phyloP scores from a whole-genome alignment of 768 basidiomycete genomes.

The Psilocybe azurescens region DNA sequence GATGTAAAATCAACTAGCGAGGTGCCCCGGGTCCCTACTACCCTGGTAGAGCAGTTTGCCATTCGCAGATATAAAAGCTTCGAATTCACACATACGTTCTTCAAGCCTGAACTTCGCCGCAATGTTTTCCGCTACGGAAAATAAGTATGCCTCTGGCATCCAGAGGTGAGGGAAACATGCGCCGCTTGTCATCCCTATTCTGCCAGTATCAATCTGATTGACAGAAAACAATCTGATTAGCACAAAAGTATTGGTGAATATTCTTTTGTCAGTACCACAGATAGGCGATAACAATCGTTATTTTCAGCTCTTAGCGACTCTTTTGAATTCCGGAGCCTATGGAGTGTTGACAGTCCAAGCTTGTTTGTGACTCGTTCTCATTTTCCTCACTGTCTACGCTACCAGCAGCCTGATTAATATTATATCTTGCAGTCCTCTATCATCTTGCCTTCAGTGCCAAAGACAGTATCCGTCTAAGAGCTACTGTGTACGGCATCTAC shows the following conservation, averaged over 20 bases:
- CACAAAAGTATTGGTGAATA: background rate
- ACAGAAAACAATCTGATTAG: background rate
- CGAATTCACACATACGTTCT: too few relatives aligned
- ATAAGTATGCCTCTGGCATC: too few relatives aligned
- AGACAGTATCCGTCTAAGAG: background rate
- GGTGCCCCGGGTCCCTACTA: too few relatives aligned
- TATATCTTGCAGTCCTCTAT: slow-evolving; percentile 3
- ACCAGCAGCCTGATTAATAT: too few relatives aligned
- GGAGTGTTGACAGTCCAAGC: background rate
- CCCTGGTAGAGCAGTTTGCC: too few relatives aligned
- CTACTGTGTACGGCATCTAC: slow-evolving; percentile 4
- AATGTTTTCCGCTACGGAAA: too few relatives aligned
- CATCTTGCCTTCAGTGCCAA: slow-evolving; percentile 7
- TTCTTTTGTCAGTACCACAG: background rate
- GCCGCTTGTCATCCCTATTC: too few relatives aligned
- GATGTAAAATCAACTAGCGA: too few relatives aligned
- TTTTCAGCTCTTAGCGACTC: background rate
- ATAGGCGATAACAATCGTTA: background rate
- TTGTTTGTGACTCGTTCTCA: background rate
- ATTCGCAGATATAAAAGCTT: too few relatives aligned
- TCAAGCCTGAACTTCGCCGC: too few relatives aligned
- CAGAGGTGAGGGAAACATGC: too few relatives aligned
- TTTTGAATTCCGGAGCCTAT: background rate
- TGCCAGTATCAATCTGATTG: too few relatives aligned
- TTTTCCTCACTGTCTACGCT: background rate